Evolutionary conservation across 2,329 filamentous ascomycete species (phyloP), one percentile per base, ranked within the genome.

Genomic region (Diaporthe longicolla): DNA sequence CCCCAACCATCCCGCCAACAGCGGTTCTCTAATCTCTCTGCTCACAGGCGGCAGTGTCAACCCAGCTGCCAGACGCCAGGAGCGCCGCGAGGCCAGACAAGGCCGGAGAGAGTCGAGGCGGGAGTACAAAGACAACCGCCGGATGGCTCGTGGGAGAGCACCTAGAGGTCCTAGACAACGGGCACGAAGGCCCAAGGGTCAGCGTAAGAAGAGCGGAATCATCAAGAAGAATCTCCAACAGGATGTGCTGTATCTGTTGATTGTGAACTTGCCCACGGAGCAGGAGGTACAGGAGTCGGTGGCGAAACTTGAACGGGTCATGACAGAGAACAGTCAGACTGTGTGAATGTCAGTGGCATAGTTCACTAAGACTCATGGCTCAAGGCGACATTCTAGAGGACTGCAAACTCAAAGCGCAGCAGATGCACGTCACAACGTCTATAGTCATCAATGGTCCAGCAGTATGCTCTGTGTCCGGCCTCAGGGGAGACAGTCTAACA

Each of bases 211-310:
- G 17, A 70, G 73, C 37, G 10, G 37, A 13, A 70, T 70, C 37
- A 69, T 74, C 37, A 63, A 57, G 45, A 74, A 70, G 63, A 57
- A 73, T 5, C 45, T 74, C 35, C 73, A 76, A 32, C 73, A 87
- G 83, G 83, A 87, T 79, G 84, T 88, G 21, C 76, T 89, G 40
- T 89, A 88, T 76, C 76, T 89, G 71, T 84, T 87, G 80, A 84
- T 89, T 72, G 86, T 88, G 19, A 88, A 88, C 73, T 80, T 88
- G 81, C 87, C 87, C 0, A 81, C 80, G 0, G 82, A 85, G 15
- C 81, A 83, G 26, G 86, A 87, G 74, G 79, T 88, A 55, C 76
- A 78, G 55, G 59, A 73, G 6, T 78, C 75, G 4, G 69, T 76
- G 24, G 72, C 75, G 6, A 57, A 63, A 24, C 75, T 78, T 19